Conservation (phyloP, 2,329 filamentous ascomycete species). For the Fusarium verticillioides region DNA sequence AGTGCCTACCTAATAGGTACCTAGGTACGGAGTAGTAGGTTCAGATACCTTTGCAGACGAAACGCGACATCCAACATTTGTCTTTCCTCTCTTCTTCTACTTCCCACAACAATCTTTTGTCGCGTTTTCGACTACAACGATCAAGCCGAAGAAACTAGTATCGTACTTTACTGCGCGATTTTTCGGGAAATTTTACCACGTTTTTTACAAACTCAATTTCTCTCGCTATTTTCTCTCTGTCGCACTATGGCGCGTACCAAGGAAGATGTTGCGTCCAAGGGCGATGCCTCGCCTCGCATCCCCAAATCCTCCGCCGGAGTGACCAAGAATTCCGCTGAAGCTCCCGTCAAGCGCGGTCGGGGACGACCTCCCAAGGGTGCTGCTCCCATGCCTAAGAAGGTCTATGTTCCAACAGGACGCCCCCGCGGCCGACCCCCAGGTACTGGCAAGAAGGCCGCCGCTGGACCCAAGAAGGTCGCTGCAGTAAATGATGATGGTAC, state of each 20-base stretch:
- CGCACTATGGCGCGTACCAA: slow-evolving; percentile 49
- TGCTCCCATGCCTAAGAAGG: slow-evolving; percentile 38
- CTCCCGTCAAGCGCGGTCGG: slow-evolving; percentile 48
- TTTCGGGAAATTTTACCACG: slow-evolving; percentile 22
- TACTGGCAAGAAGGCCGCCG: slow-evolving; percentile 45
- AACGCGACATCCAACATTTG: slow-evolving; percentile 18
- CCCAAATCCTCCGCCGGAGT: slow-evolving; percentile 51
- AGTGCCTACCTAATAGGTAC: too few species aligned
- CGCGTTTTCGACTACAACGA: neutral
- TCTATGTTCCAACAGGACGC: slow-evolving; percentile 55
- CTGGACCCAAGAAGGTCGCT: slow-evolving; percentile 16
- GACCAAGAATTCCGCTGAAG: slow-evolving; percentile 55
- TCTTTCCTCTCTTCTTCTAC: slow-evolving; percentile 14
- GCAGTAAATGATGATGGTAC: slow-evolving; percentile 11
- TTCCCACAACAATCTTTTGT: slow-evolving; percentile 8
- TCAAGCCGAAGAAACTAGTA: neutral
- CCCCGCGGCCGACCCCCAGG: slow-evolving; percentile 61
- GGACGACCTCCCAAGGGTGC: slow-evolving; percentile 56
- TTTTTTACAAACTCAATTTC: neutral
- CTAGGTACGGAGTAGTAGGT: too few species aligned
- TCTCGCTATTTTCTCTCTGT: neutral
- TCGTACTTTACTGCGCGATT: slow-evolving; percentile 9
- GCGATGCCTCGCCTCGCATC: slow-evolving; percentile 32
- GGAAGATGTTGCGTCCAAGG: slow-evolving; percentile 42
- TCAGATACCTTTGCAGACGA: neutral